A percentile compares a stretch with the other conserved stretches of the same genome.
phyloP scores from a whole-genome alignment of 164 flowering plant genomes.

The Umbilicus rupestris region DNA sequence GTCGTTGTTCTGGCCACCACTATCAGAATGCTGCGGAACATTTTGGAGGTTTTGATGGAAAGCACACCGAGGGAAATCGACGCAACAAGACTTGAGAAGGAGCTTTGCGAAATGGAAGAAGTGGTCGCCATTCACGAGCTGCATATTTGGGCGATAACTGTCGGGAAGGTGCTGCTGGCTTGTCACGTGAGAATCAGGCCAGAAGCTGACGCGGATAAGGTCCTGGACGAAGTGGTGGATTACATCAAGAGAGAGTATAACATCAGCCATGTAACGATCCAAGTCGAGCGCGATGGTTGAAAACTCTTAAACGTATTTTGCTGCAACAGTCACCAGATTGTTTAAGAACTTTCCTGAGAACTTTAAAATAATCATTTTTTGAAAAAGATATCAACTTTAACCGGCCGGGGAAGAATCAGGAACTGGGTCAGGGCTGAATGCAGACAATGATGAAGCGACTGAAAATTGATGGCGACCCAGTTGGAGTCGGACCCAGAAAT shows the following conservation, averaged over 20 bases:
- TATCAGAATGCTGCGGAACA: slow-evolving; percentile 60
- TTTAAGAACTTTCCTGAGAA: too few species aligned
- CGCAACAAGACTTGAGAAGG: slow-evolving; percentile 68
- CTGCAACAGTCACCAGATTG: not conserved
- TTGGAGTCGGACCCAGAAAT: too few species aligned
- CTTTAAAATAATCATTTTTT: too few species aligned
- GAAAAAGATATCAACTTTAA: too few species aligned
- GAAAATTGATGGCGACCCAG: too few species aligned
- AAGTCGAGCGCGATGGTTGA: slow-evolving; percentile 47
- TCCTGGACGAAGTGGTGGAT: slow-evolving; percentile 58
- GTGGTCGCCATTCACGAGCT: slow-evolving; percentile 79
- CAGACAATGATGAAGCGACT: too few species aligned
- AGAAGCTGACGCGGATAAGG: slow-evolving; percentile 68
- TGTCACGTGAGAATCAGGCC: slow-evolving; percentile 71
- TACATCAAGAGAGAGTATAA: slow-evolving; percentile 66
- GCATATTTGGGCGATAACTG: slow-evolving; percentile 91
- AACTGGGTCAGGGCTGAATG: too few species aligned
- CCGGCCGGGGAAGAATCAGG: too few species aligned
- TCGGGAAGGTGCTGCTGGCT: slow-evolving; percentile 69
- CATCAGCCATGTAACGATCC: slow-evolving; percentile 84
- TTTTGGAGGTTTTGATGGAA: slow-evolving; percentile 83
- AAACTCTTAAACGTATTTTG: not conserved
- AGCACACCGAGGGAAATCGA: slow-evolving; percentile 91
- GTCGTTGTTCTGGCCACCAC: slow-evolving; percentile 64
- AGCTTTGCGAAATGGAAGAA: slow-evolving; percentile 74